These are phyloP conservation scores for Trichaptum fuscoviolaceum DNA, from an alignment of 768 basidiomycete species.

Conservation along the genomic window DNA sequence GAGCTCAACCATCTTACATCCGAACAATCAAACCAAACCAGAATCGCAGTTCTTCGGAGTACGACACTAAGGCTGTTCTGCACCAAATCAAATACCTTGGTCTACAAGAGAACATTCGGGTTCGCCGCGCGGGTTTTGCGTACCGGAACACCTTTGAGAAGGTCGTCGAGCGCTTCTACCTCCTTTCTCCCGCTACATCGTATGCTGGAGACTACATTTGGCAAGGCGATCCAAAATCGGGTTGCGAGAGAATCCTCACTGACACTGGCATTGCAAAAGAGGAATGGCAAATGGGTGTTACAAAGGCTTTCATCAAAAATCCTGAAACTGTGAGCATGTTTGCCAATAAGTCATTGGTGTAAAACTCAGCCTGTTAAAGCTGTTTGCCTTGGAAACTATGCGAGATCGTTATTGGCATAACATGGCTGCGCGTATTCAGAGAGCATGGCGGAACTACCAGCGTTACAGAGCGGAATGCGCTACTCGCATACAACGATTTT, in stretches of 20 bases:
- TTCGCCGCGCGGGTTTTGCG: constrained; percentile 95
- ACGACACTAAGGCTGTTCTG: constrained; percentile 89
- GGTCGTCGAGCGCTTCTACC: constrained; percentile 97
- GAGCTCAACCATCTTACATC: constrained; percentile 95
- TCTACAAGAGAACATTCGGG: constrained; percentile 96
- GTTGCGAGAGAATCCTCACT: constrained; percentile 86
- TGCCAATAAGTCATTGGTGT: constrained; percentile 7
- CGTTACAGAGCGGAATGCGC: constrained; percentile 95
- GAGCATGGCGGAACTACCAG: constrained; percentile 94
- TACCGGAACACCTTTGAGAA: constrained; percentile 98
- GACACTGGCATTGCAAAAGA: constrained; percentile 95
- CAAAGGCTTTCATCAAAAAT: constrained; percentile 99
- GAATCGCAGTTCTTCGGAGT: constrained; percentile 88
- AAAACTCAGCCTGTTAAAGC: constrained; percentile 37
- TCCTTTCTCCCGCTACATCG: constrained; percentile 90
- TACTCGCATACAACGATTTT: constrained; percentile 92
- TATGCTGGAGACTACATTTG: constrained; percentile 99
- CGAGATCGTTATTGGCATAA: constrained; percentile 99
- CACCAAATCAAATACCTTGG: constrained; percentile 99
- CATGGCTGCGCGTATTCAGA: constrained; percentile 96
- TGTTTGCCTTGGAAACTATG: constrained; percentile 98
- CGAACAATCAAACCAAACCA: constrained; percentile 99
- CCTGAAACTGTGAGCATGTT: constrained; percentile 78
- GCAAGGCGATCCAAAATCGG: constrained; percentile 85
- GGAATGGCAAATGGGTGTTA: constrained; percentile 99